Percentiles rank a stretch among this genome's conserved stretches.
phyloP scores from a whole-genome alignment of 2,329 filamentous ascomycete genomes.

The Septoria linicola region DNA sequence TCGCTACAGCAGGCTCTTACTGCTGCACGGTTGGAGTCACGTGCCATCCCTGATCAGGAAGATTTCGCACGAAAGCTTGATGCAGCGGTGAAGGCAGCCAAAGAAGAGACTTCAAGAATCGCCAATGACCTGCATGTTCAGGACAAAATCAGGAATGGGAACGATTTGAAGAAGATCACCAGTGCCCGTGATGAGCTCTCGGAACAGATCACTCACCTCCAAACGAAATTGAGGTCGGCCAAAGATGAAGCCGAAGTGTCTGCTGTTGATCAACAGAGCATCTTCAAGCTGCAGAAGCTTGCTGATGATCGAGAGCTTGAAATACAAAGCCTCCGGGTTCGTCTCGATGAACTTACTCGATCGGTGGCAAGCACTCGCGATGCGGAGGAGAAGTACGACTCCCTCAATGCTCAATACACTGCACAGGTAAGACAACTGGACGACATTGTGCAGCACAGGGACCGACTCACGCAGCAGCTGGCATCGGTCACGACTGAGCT shows the following conservation, averaged over 20 bases:
- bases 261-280: background rate
- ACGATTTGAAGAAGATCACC: conserved; percentile 17
- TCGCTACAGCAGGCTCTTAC: conserved; percentile 2
- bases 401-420: conserved; percentile 2
- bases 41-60: background rate
- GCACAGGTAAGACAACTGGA: conserved; percentile 10
- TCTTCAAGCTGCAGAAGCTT: background rate
- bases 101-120: conserved; percentile 13
- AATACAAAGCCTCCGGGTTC: conserved; percentile 1
- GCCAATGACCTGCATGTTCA: conserved; percentile 10
- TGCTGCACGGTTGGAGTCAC: background rate
- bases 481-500: background rate
- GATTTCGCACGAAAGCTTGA: background rate
- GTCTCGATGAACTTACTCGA: background rate
- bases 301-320: background rate
- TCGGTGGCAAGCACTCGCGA: background rate
- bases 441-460: background rate
- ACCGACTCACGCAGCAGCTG: conserved; percentile 2
- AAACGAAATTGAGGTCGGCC: conserved; percentile 8
- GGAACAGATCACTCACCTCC: conserved; percentile 9
- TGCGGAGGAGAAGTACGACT: background rate
- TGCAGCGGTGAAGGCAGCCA: background rate
- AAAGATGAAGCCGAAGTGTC: background rate
- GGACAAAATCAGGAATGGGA: conserved; percentile 18
- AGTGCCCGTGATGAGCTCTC: conserved; percentile 12